phyloP scores from a whole-genome alignment of 164 flowering plant species.

The Stephania cephalantha region DNA sequence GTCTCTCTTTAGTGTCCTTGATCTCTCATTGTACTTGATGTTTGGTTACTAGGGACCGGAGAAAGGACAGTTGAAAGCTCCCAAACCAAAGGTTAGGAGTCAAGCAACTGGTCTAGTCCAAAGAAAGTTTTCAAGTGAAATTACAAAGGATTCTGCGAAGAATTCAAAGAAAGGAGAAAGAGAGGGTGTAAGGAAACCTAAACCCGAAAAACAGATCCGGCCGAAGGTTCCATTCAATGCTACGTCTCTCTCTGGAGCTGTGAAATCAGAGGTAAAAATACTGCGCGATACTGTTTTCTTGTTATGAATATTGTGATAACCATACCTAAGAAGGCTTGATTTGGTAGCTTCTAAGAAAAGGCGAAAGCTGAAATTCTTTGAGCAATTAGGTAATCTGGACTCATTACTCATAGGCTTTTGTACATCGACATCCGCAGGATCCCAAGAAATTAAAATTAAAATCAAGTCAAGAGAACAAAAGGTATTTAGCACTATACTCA shows the following conservation, averaged over 20 bases:
- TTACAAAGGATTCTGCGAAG: conserved; percentile 25
- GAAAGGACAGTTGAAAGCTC: conserved; percentile 18
- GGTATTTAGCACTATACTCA: conserved; percentile 28
- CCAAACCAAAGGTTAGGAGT: conserved; percentile 21
- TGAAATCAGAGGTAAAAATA: conserved; percentile 31
- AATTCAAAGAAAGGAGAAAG: conserved; percentile 26
- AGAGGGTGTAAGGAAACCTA: conserved; percentile 20
- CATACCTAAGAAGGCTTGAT: neutral
- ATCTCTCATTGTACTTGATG: conserved; percentile 5
- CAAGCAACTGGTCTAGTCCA: conserved; percentile 14
- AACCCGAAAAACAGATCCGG: conserved; percentile 26
- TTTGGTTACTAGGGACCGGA: conserved; percentile 20
- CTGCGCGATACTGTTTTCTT: neutral
- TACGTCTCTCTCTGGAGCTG: conserved; percentile 12
- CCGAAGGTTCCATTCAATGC: conserved; percentile 15
- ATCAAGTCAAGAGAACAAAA: conserved; percentile 25
- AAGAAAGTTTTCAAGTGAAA: conserved; percentile 17
- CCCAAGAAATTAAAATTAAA: conserved; percentile 25
- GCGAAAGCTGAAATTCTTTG: neutral
- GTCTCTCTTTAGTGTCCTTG: neutral
- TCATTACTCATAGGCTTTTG: neutral
- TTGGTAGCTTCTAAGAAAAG: neutral
- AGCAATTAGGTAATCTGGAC: neutral
- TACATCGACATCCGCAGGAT: conserved; percentile 26
- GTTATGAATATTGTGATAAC: neutral